These are phyloP conservation scores for Colletotrichum incanum DNA, from an alignment of 2,329 filamentous ascomycete species.

Conservation along the genomic window DNA sequence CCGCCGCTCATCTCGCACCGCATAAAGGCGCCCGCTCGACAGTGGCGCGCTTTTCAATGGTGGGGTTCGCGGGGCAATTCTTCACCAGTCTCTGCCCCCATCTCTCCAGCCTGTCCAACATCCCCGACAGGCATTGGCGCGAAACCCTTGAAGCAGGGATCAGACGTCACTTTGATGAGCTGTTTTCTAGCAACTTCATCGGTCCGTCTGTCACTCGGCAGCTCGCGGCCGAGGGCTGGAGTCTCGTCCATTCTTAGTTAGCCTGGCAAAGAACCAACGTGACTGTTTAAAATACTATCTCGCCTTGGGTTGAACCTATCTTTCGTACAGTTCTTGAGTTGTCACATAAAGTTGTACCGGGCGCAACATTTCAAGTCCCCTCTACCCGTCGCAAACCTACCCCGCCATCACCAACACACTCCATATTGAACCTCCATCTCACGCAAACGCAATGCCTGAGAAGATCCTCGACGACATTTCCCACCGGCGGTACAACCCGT, in stretches of 20 bases:
- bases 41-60: slow-evolving; percentile 31
- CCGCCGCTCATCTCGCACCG: slow-evolving; percentile 21
- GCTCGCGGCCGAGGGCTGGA: slow-evolving; percentile 29
- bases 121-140: slow-evolving; percentile 2
- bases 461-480: slow-evolving; percentile 94
- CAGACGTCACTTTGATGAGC: slow-evolving; percentile 37
- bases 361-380: neutral
- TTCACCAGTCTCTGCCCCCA: slow-evolving; percentile 20
- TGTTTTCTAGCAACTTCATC: slow-evolving; percentile 39
- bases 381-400: slow-evolving; percentile 19
- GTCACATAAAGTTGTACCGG: neutral
- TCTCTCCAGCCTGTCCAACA: slow-evolving; percentile 13
- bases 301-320: neutral
- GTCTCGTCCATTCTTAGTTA: slow-evolving; percentile 24
- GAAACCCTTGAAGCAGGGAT: slow-evolving; percentile 29
- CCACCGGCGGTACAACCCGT: slow-evolving; percentile 92
- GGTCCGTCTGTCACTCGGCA: slow-evolving; percentile 32
- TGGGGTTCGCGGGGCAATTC: slow-evolving; percentile 42
- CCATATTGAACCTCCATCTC: neutral
- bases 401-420: slow-evolving; percentile 30
- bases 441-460: slow-evolving; percentile 73
- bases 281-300: slow-evolving; percentile 32
- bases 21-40: slow-evolving; percentile 12
- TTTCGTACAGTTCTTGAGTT: neutral
- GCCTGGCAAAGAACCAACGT: slow-evolving; percentile 13